Percentiles rank a stretch among this genome's conserved stretches.
Conservation (phyloP, 495 filamentous ascomycete genomes). For the Astrothelium subdiscretum region DNA sequence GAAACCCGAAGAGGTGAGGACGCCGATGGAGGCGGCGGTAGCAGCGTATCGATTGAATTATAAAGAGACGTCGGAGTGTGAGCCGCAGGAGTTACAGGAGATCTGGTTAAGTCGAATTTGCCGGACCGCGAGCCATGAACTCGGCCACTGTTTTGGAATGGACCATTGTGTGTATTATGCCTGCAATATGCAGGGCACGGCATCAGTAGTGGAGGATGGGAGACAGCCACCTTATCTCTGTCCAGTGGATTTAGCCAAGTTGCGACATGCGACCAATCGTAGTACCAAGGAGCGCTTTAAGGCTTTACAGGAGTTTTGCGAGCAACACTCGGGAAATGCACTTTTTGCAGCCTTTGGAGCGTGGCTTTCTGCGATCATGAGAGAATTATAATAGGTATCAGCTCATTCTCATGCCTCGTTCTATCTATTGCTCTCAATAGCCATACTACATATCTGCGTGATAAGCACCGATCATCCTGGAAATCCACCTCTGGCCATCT, state of each 20-base stretch:
- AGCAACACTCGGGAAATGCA: slow-evolving; percentile 10
- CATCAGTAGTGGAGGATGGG: slow-evolving; percentile 47
- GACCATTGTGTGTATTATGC: slow-evolving; percentile 60
- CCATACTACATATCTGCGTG: too few relatives aligned
- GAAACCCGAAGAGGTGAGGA: not conserved
- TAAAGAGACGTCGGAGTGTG: not conserved
- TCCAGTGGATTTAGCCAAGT: slow-evolving; percentile 48
- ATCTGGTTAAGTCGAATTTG: slow-evolving; percentile 48
- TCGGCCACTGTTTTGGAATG: slow-evolving; percentile 56
- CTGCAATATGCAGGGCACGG: slow-evolving; percentile 56
- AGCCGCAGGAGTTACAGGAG: slow-evolving; percentile 2
- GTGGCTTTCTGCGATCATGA: slow-evolving; percentile 6
- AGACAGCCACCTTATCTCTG: slow-evolving; percentile 58
- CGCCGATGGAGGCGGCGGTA: slow-evolving; percentile 3
- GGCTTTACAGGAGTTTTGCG: slow-evolving; percentile 36
- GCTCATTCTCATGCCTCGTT: not conserved
- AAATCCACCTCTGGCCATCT: slow-evolving; percentile 35
- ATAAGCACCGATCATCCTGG: slow-evolving; percentile 16
- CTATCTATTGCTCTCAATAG: too few relatives aligned
- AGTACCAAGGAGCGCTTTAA: slow-evolving; percentile 31
- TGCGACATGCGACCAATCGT: slow-evolving; percentile 32
- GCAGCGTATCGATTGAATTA: not conserved
- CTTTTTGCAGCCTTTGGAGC: slow-evolving; percentile 15
- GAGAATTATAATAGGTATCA: not conserved
- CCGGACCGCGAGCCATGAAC: slow-evolving; percentile 49